Conservation (phyloP, 2,329 filamentous ascomycete species). For the Escovopsis weberi region DNA sequence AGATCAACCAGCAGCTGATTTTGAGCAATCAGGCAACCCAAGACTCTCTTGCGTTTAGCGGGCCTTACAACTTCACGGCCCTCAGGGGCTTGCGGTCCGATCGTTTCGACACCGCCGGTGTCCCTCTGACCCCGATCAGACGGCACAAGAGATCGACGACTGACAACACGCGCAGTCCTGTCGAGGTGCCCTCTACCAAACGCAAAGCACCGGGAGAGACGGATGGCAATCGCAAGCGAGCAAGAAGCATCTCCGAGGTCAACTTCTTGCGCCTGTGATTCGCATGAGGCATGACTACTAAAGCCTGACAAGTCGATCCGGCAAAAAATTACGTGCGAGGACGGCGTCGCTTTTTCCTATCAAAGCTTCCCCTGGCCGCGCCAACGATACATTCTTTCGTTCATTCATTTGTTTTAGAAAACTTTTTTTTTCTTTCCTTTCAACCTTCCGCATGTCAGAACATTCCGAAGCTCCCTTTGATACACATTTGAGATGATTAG, state of each 20-base stretch:
- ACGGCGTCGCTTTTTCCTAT: slow-evolving; percentile 24
- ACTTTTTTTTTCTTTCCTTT: slow-evolving; percentile 1
- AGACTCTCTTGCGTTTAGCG: slow-evolving; percentile 47
- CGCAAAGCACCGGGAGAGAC: slow-evolving; percentile 37
- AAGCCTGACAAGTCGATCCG: neutral
- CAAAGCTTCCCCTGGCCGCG: slow-evolving; percentile 27
- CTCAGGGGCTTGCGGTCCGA: slow-evolving; percentile 50
- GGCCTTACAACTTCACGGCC: slow-evolving; percentile 44
- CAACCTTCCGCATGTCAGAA: neutral
- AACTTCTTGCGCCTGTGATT: slow-evolving; percentile 30
- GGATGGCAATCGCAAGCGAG: slow-evolving; percentile 34
- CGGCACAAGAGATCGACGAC: slow-evolving; percentile 37
- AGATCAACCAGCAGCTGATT: slow-evolving; percentile 46
- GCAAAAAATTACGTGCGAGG: slow-evolving; percentile 27
- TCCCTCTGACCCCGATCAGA: slow-evolving; percentile 53
- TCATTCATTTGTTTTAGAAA: neutral
- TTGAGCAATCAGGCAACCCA: slow-evolving; percentile 45
- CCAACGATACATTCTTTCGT: slow-evolving; percentile 2
- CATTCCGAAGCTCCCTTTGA: slow-evolving; percentile 1
- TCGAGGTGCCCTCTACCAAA: slow-evolving; percentile 35
- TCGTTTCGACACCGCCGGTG: slow-evolving; percentile 48
- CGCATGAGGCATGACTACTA: slow-evolving; percentile 1
- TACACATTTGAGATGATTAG: slow-evolving; percentile 1
- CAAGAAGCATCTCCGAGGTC: slow-evolving; percentile 45
- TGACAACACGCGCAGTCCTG: slow-evolving; percentile 33